Evolutionary conservation across 2,329 filamentous ascomycete genomes (phyloP).

Genomic region (Dothideomycetes sp.): DNA sequence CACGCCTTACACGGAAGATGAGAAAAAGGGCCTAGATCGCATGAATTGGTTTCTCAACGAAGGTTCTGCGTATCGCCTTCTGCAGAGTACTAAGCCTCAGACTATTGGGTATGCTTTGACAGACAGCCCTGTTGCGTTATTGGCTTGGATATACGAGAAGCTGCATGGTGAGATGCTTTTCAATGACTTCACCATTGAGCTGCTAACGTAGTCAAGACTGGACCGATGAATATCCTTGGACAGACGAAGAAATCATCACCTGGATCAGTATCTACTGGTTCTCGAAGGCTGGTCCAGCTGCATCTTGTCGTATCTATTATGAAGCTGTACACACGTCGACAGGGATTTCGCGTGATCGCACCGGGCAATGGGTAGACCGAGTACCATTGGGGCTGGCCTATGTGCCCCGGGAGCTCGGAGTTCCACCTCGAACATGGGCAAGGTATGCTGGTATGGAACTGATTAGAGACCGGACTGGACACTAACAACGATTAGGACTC

Average conservation of each 20-base stretch:
- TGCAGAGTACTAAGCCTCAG: constrained; percentile 58
- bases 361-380: not conserved
- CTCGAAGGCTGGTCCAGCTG: constrained; percentile 56
- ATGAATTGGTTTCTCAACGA: constrained; percentile 46
- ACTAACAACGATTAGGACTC: too few relatives aligned
- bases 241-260: constrained; percentile 62
- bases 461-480: too few relatives aligned
- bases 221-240: constrained; percentile 63
- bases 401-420: not conserved
- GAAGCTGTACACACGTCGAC: constrained; percentile 42
- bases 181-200: too few relatives aligned
- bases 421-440: not conserved
- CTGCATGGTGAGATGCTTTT: too few relatives aligned
- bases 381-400: not conserved
- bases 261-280: constrained; percentile 69
- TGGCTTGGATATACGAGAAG: constrained; percentile 77
- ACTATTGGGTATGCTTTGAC: constrained; percentile 59
- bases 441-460: too few relatives aligned
- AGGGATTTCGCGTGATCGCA: constrained; percentile 13
- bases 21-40: constrained; percentile 42
- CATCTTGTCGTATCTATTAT: constrained; percentile 62
- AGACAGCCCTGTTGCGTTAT: constrained; percentile 57
- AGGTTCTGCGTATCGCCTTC: constrained; percentile 46
- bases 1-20: constrained; percentile 40
- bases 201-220: too few relatives aligned